Conservation (phyloP, 2,329 filamentous ascomycete species). For the Aureobasidium sp. region DNA sequence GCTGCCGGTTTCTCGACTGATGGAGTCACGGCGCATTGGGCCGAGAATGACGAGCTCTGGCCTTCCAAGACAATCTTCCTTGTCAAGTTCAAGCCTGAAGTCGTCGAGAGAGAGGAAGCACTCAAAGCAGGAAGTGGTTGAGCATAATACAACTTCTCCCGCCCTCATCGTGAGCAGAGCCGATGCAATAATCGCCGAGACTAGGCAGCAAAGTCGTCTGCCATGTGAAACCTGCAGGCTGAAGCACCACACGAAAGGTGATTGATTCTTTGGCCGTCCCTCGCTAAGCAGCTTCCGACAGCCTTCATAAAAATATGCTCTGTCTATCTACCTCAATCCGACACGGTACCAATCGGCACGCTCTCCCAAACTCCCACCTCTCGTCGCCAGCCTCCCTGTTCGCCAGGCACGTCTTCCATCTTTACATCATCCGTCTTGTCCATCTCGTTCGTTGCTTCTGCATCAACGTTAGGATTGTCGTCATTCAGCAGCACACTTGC, state of each 20-base stretch:
- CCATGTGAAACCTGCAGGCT: too few relatives aligned
- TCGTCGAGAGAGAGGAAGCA: constrained; percentile 77
- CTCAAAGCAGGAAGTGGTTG: constrained; percentile 29
- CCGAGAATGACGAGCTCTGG: constrained; percentile 65
- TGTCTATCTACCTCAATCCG: neutral
- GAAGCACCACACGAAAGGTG: too few relatives aligned
- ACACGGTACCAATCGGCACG: constrained; percentile 12
- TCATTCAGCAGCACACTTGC: constrained; percentile 12
- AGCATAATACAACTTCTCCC: neutral
- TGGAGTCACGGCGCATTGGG: constrained; percentile 79
- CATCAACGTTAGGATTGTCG: neutral
- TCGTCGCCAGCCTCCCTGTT: constrained; percentile 17
- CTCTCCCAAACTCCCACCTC: constrained; percentile 12
- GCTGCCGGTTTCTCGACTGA: constrained; percentile 78
- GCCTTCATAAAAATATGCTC: neutral
- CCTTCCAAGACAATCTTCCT: constrained; percentile 93
- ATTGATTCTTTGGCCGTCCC: neutral
- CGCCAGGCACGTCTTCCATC: constrained; percentile 17
- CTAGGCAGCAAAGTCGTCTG: too few relatives aligned
- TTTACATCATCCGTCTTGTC: constrained; percentile 13
- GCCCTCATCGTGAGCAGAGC: neutral
- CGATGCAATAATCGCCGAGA: neutral
- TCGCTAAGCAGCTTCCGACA: too few relatives aligned
- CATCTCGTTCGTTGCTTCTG: constrained; percentile 20
- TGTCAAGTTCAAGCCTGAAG: constrained; percentile 84